These are phyloP conservation scores for Daedaleopsis sinensis DNA, from an alignment of 768 basidiomycete species.

Conservation along the genomic window DNA sequence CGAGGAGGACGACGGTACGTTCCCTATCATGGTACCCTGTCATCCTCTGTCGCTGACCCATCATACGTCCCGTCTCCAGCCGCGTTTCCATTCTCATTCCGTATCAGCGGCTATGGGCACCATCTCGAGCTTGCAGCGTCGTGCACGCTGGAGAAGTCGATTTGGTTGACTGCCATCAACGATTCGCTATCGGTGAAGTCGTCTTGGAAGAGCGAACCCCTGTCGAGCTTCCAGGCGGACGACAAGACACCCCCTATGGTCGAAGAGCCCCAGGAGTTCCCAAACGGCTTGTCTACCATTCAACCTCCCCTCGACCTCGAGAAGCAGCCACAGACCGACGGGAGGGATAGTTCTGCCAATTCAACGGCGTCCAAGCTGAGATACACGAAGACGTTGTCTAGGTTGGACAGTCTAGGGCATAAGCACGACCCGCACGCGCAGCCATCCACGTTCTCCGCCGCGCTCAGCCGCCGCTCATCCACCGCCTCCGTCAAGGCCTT, in stretches of 20 bases:
- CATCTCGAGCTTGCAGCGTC: slow-evolving; percentile 87
- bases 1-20: slow-evolving; percentile 75
- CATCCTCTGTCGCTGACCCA: background rate
- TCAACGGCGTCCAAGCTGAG: slow-evolving; percentile 8
- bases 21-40: background rate
- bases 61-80: slow-evolving; percentile 44
- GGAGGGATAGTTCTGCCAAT: background rate
- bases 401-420: slow-evolving; percentile 24
- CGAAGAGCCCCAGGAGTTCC: slow-evolving; percentile 17
- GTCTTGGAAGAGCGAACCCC: slow-evolving; percentile 62
- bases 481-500: slow-evolving; percentile 65
- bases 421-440: slow-evolving; percentile 24
- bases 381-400: slow-evolving; percentile 14
- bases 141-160: slow-evolving; percentile 79
- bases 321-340: slow-evolving; percentile 6
- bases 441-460: slow-evolving; percentile 36
- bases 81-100: slow-evolving; percentile 75
- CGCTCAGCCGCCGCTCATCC: slow-evolving; percentile 54
- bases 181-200: slow-evolving; percentile 47
- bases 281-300: slow-evolving; percentile 32
- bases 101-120: slow-evolving; percentile 67
- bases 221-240: slow-evolving; percentile 60
- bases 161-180: slow-evolving; percentile 79
- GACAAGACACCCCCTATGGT: slow-evolving; percentile 31
- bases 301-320: slow-evolving; percentile 35